These are phyloP conservation scores for Aureobasidium sp. DNA, from an alignment of 2,329 filamentous ascomycete species.

Conservation along the genomic window DNA sequence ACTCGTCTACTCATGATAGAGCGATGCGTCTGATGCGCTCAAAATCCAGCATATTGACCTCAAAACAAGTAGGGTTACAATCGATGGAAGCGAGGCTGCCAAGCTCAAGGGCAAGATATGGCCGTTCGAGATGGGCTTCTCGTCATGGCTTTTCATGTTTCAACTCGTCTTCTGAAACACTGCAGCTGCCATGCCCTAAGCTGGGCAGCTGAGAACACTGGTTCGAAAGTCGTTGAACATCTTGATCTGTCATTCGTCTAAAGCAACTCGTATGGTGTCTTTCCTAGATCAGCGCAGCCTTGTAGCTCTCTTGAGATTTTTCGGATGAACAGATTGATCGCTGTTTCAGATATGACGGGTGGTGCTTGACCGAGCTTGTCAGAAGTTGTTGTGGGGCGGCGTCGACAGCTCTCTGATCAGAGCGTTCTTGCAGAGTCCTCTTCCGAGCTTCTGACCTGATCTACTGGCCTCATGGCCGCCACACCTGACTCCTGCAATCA, in stretches of 20 bases:
- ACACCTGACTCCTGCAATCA: constrained; percentile 1
- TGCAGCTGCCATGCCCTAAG: not conserved
- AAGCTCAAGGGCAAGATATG: not conserved
- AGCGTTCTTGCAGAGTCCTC: not conserved
- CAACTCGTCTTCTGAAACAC: constrained; percentile 7
- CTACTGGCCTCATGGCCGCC: not conserved
- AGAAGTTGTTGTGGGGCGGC: not conserved
- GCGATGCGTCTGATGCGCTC: not conserved
- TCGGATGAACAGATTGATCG: not conserved
- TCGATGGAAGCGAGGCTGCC: not conserved
- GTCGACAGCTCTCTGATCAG: not conserved
- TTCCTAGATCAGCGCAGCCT: not conserved
- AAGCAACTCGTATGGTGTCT: not conserved
- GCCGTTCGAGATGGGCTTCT: not conserved
- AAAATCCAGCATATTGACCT: not conserved
- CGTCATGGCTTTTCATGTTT: not conserved
- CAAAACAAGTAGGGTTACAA: not conserved
- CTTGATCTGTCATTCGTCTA: not conserved
- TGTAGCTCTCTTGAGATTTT: not conserved
- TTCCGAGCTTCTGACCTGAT: not conserved
- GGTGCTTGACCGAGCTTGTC: not conserved
- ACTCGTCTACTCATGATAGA: not conserved
- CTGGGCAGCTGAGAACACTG: not conserved
- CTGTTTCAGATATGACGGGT: not conserved
- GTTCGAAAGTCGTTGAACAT: not conserved